These are phyloP conservation scores for Rosellinia necatrix DNA, from an alignment of 2,329 filamentous ascomycete genomes.

Conservation along the genomic window DNA sequence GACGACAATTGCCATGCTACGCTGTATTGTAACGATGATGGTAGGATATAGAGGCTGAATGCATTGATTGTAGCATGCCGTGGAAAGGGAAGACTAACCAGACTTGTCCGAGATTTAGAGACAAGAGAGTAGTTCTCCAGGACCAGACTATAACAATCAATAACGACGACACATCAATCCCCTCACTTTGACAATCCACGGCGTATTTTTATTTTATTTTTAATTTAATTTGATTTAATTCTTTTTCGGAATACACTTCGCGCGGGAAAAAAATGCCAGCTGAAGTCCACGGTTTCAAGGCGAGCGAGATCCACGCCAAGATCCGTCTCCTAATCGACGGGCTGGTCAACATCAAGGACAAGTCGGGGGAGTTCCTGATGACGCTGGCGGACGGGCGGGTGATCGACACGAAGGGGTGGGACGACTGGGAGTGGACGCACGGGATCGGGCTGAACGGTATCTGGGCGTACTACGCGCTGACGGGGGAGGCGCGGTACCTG, in stretches of 20 bases:
- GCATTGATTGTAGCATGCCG: background rate
- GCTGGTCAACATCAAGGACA: slow-evolving; percentile 77
- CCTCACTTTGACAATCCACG: background rate
- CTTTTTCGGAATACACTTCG: no score
- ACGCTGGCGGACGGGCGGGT: slow-evolving; percentile 72
- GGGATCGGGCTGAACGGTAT: slow-evolving; percentile 80
- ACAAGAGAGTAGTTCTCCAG: no score
- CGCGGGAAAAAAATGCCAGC: slow-evolving; percentile 50
- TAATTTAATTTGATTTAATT: no score
- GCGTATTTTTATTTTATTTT: no score
- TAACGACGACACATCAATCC: background rate
- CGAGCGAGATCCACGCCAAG: slow-evolving; percentile 54
- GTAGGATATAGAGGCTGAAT: background rate
- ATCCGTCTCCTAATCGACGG: slow-evolving; percentile 73
- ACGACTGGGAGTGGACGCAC: slow-evolving; percentile 84
- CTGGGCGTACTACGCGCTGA: slow-evolving; percentile 80
- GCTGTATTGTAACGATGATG: slow-evolving; percentile 1
- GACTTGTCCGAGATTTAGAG: background rate
- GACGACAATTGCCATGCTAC: background rate
- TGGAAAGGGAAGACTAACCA: background rate
- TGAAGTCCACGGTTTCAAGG: slow-evolving; percentile 51
- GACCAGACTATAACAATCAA: no score
- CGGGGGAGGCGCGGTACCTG: slow-evolving; percentile 63
- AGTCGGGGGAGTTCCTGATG: slow-evolving; percentile 74
- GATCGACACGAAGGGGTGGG: slow-evolving; percentile 85